Percentiles rank a stretch among this genome's conserved stretches.
phyloP scores from a whole-genome alignment of 768 basidiomycete genomes.

The Leccinum boreale region DNA sequence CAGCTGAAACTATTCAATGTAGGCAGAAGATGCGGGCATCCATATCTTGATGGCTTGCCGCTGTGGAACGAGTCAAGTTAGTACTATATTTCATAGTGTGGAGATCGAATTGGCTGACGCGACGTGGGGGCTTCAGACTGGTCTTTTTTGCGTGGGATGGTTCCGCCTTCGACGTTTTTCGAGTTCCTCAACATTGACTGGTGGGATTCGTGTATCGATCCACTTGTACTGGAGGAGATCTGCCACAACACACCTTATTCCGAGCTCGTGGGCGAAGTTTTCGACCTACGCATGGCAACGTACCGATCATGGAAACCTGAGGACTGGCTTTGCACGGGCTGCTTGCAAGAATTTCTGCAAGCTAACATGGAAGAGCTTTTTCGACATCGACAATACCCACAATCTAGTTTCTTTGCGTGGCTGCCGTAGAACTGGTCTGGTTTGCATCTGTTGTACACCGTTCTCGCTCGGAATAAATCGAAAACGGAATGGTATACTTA shows the following conservation, averaged over 20 bases:
- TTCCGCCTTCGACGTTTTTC: conserved; percentile 13
- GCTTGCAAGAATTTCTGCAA: conserved; percentile 5
- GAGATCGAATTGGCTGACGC: neutral
- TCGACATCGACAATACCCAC: neutral
- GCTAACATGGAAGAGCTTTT: conserved; percentile 9
- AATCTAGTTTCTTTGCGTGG: neutral
- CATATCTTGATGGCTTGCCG: neutral
- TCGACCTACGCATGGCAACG: neutral
- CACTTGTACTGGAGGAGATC: conserved; percentile 1
- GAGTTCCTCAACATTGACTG: conserved; percentile 9
- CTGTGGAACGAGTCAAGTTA: conserved; percentile 13
- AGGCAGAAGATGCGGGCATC: conserved; percentile 5
- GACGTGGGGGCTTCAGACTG: conserved; percentile 6
- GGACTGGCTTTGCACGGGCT: conserved; percentile 12
- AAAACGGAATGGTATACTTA: neutral
- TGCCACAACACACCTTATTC: conserved; percentile 8
- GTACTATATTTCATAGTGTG: neutral
- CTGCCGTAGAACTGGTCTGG: neutral
- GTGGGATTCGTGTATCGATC: conserved; percentile 9
- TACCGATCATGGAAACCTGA: conserved; percentile 5
- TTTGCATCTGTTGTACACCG: neutral
- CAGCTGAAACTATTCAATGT: neutral
- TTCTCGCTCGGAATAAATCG: neutral
- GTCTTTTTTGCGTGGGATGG: conserved; percentile 12
- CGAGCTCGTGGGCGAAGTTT: conserved; percentile 1